Conservation (phyloP, 2,329 filamentous ascomycete genomes). For the Arthrobotrys iridis region DNA sequence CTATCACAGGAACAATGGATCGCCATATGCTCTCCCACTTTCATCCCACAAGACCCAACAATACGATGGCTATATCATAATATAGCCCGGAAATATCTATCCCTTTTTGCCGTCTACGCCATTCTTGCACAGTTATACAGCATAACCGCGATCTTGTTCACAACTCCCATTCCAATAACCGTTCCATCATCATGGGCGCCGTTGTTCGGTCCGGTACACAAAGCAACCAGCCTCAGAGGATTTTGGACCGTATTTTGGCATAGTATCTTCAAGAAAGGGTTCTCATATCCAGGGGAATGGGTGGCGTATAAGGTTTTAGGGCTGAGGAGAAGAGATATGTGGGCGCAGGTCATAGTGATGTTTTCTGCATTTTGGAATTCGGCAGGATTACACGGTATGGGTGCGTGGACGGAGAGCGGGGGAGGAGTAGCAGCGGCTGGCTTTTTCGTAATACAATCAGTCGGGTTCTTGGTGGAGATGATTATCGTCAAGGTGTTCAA, state of each 20-base stretch:
- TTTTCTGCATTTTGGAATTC: conserved; percentile 41
- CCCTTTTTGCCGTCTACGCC: conserved; percentile 33
- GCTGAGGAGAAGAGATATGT: not conserved
- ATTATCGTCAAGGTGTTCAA: conserved; percentile 15
- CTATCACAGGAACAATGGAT: conserved; percentile 24
- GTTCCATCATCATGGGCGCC: conserved; percentile 29
- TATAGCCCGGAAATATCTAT: conserved; percentile 30
- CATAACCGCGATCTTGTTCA: conserved; percentile 32
- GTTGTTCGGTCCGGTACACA: conserved; percentile 21
- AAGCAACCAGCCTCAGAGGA: conserved; percentile 27
- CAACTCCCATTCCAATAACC: conserved; percentile 10
- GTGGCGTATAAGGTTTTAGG: conserved; percentile 11
- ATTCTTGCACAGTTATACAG: conserved; percentile 39
- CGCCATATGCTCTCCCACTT: conserved; percentile 1
- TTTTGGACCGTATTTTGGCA: conserved; percentile 47
- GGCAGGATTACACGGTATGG: conserved; percentile 31
- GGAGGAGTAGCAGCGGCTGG: conserved; percentile 10
- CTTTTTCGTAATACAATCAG: conserved; percentile 32
- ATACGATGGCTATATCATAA: conserved; percentile 29
- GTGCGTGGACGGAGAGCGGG: conserved; percentile 29
- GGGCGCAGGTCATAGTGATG: conserved; percentile 31
- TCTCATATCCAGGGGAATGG: conserved; percentile 48
- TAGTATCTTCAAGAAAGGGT: conserved; percentile 47
- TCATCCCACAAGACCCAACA: not conserved
- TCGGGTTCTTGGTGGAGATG: conserved; percentile 36